Evolutionary conservation across 306 rosid genomes (phyloP), one percentile per base, ranked within the genome.

Genomic region (Lupinus albus): DNA sequence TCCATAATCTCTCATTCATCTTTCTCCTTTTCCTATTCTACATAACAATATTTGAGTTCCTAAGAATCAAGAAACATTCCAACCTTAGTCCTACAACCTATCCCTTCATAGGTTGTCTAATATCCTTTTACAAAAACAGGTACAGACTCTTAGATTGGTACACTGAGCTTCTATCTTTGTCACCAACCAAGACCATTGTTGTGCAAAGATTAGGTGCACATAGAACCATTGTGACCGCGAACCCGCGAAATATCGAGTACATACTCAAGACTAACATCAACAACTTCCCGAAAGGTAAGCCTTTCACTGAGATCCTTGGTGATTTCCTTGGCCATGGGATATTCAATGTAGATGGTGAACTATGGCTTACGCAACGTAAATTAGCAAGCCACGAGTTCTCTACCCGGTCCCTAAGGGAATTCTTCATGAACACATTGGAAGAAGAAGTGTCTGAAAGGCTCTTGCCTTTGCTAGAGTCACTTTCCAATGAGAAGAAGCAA

Each of bases 231-330:
- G 83, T 92, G 8, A 92, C 98, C 0, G 84, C 92, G 8, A 92
- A 92, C 82, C 92, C 86, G 0, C 65, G 67, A 1, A 92, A 87
- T 30, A 89, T 92, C 0, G 95, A 92, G 81, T 86, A 92, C 71
- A 81, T 92, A n/a, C 86, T 92, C 52, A 89, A 88, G 49, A 87
- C 95, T 42, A 86, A 87, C 74, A 89, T 89, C 79, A 73, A 70
- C 75, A 92, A 92, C 80, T 92, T 85, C 76, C 98, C 98, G 4
- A 92, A 92, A 59, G 98, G 98, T 0, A 85, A 85, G 68, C 88
- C 95, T 8, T 92, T 92, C 79, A 87, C 91, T 0, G 91, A 89
- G 12, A 81, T 92, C 18, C 85, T 92, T 0, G 95, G 95, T 0
- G 95, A 89, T 32, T 92, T 92, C 68, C 90, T 92, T 32, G 96